Base-by-base conservation (phyloP, 805 yeast species). In the Candida maesae region DNA sequence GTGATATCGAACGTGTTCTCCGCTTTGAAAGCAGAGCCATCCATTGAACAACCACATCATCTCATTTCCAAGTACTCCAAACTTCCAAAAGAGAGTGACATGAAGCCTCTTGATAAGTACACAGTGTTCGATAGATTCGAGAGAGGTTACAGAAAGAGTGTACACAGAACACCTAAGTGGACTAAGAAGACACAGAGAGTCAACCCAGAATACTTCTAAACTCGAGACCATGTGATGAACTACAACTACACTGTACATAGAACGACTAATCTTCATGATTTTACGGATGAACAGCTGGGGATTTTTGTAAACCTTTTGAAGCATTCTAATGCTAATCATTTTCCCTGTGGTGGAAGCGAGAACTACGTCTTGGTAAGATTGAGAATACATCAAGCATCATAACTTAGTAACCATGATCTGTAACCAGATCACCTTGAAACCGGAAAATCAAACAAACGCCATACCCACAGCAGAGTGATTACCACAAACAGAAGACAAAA, bases 141-240 rank as follows among this genome's bases (percentile, higher is more conserved):
- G 12, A 78, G 73, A 55, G 81, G 81, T 16, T 93, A 91, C 66
- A 79, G 98, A 68, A 91, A 89, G 67, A 81, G 90, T 49, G 79
- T 86, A 19, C 98, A 91, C 58, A 67, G 79, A 62, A 84, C 83
- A 32, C 96, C 96, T 16, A 86, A 89, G 60, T 89, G 96, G 95
- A 89, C 97, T 40, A 88, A 82, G 67, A 61, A 78, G 47, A 78
- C 95, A 8, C 74, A 81, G 63, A 80, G 96, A 68, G 79, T 75
- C 44, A 84, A 85, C 57, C 96, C 96, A 33, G 73, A 55, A 32
- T 44, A 50, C 40, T 56, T 53, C 46, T 54, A 35, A 43, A 26
- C 11, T 8, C 6, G 2, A 2, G 13, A 13, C 6, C 11, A 11
- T 12, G 15, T 28, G 13, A 15, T 28, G 31, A 28, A 21, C 24